Conservation (phyloP, 345 rosid genomes). For the Eucalyptus regnans region DNA sequence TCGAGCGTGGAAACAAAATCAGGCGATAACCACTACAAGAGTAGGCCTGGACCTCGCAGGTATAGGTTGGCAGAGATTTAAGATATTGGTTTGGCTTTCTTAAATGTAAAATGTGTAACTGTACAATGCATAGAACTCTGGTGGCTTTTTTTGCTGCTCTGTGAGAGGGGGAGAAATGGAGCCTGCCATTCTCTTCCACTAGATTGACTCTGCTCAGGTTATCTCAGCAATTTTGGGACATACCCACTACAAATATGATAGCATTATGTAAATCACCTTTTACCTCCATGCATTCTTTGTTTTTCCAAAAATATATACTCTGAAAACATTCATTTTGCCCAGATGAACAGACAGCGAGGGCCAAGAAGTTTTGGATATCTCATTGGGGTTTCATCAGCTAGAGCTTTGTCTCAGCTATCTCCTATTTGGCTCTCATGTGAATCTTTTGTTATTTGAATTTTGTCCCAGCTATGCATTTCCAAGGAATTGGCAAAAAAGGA, state of each 20-base stretch:
- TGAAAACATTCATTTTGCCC: not conserved
- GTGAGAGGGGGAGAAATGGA: not conserved
- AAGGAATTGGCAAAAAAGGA: constrained; percentile 41
- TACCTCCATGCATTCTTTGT: not conserved
- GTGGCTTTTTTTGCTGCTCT: not conserved
- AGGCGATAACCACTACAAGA: not conserved
- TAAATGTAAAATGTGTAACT: not conserved
- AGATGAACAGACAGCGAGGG: not conserved
- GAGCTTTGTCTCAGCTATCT: not conserved
- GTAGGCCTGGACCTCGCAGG: not conserved
- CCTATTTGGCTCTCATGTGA: not conserved
- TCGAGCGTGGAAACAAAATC: not conserved
- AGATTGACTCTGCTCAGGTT: not conserved
- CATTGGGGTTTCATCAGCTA: not conserved
- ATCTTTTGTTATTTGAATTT: not conserved
- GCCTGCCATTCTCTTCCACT: not conserved
- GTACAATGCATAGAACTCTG: not conserved
- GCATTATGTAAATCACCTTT: not conserved
- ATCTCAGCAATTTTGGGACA: not conserved
- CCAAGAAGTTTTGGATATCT: not conserved
- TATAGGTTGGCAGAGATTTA: not conserved
- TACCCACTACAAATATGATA: not conserved
- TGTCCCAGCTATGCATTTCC: constrained; percentile 38
- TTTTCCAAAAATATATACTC: not conserved
- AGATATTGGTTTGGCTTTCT: not conserved